Base-by-base conservation (phyloP, 352 stramenopile species). In the Globisporangium radiosum region DNA sequence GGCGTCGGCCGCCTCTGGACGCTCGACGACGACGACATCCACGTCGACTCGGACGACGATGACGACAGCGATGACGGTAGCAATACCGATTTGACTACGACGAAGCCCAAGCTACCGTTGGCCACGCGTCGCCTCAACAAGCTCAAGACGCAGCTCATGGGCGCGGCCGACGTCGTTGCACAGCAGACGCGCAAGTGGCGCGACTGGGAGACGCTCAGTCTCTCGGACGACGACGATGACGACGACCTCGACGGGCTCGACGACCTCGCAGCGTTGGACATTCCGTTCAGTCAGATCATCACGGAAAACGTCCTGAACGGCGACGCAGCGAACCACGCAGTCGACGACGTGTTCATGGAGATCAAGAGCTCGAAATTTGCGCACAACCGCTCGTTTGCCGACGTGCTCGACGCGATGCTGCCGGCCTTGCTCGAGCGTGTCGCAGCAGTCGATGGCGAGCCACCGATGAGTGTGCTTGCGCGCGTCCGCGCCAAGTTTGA, bases 301-400 rank as follows among this genome's bases (percentile, higher is more conserved):
- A 81, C 78, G 52, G 85, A 94, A 54, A 92, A 89, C 61, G 83
- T 94, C 38, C 80, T 76, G 61, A 88, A 72, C 14, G 85, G 85
- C 25, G 85, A 94, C 59, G 68, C 71, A 3, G 82, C 78, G 3
- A 81, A 79, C 19, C 80, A 94, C 71, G 80, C 81, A 48, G 78
- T 96, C 50, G 87, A 96, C 56, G 94, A 97, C 70, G 70, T 96
- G 59, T 90, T 96, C 62, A 88, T 97, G 73, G 89, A 97, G 72
- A 97, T 97, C 68, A 96, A 96, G 78, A 92, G 86, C 58, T 97
- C 90, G 69, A 97, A 97, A 68, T 96, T 96, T 67, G 86, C 89
- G n/a, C 87, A 97, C 70, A 97, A 97, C 70, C 72, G 83, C 8
- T 78, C 82, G 59, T 93, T 94, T 53, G 73, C 76, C 25, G 83